These are phyloP conservation scores for Neopestalotiopsis sp. DNA, from an alignment of 2,329 filamentous ascomycete genomes.

Conservation along the genomic window DNA sequence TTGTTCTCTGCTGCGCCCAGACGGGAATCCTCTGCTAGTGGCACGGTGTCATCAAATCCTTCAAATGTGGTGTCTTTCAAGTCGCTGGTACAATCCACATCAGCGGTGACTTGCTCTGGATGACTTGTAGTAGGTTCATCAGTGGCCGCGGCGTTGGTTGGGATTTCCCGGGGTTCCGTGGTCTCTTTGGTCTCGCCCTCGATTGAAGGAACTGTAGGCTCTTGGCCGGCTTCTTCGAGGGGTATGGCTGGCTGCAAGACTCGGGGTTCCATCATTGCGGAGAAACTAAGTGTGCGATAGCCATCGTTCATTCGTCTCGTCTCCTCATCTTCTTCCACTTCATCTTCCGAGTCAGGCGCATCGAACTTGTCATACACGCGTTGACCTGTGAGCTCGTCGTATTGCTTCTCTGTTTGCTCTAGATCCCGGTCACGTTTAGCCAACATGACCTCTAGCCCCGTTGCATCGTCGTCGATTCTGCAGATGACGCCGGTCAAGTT, in stretches of 20 bases:
- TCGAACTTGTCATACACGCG: conserved; percentile 82
- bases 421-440: conserved; percentile 71
- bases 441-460: conserved; percentile 63
- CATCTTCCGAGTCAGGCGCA: conserved; percentile 67
- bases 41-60: conserved; percentile 11
- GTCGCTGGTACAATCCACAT: background rate
- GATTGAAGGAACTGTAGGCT: conserved; percentile 13
- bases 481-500: conserved; percentile 71
- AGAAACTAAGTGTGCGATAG: conserved; percentile 62
- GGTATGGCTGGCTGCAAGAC: conserved; percentile 57
- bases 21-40: background rate
- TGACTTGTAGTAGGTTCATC: background rate
- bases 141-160: background rate
- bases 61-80: conserved; percentile 18
- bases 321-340: conserved; percentile 57
- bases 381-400: conserved; percentile 71
- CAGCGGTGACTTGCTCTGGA: too few relatives aligned
- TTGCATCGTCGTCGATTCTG: conserved; percentile 56
- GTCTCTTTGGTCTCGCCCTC: background rate
- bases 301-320: conserved; percentile 49
- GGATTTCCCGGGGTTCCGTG: background rate
- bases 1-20: background rate
- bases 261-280: conserved; percentile 71
- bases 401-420: conserved; percentile 60
- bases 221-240: conserved; percentile 12